Base-by-base conservation (phyloP, 2,329 filamentous ascomycete genomes). In the Dactylellina sp. region DNA sequence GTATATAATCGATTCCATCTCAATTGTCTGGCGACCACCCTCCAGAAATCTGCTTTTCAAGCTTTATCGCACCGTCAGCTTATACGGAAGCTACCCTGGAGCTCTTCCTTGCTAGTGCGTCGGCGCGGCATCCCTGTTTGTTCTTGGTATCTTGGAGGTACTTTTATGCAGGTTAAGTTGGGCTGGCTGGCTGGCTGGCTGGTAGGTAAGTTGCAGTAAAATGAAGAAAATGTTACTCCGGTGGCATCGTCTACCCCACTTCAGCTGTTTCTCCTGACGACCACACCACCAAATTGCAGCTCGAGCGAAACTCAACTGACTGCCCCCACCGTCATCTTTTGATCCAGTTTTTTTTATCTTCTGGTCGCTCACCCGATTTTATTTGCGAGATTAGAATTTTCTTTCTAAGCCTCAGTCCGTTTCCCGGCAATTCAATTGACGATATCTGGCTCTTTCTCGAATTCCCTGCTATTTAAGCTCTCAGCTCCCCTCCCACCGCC, bases 371-470 rank as follows among this genome's bases (percentile, higher is more conserved):
- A 53, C 28, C 25, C 49, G 25, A 53, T 37, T 37, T 14, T 37
- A 28, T 20, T 39, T 35, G 24, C 22, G 57, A 47, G 4, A 9
- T 20, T 37, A 24, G 35, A 39, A 12, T 20, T 24, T 22, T 25
- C 14, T 22, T 24, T 16, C 18, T 49, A 16, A 61, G 24, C 37
- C 14, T 47, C 16, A 16, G 18, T 37, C 37, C 6, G 49, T 49
- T 22, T 37, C 11, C 39, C 52, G 12, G 49, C 25, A 56, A 42
- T 46, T 53, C 59, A 71, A 71, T 71, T 64, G 66, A 44, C 66
- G 59, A 71, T 59, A 71, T 50, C 37, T 37, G 42, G 62, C 62
- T 66, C 65, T 35, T 22, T 20, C 6, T 24, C 18, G 39, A 44
- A 20, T 6, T 24, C 11, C 16, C 22, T 25, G 22, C 50, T 63